Base-by-base conservation (phyloP, 495 filamentous ascomycete species). In the Sabuloglossum arenarium region DNA sequence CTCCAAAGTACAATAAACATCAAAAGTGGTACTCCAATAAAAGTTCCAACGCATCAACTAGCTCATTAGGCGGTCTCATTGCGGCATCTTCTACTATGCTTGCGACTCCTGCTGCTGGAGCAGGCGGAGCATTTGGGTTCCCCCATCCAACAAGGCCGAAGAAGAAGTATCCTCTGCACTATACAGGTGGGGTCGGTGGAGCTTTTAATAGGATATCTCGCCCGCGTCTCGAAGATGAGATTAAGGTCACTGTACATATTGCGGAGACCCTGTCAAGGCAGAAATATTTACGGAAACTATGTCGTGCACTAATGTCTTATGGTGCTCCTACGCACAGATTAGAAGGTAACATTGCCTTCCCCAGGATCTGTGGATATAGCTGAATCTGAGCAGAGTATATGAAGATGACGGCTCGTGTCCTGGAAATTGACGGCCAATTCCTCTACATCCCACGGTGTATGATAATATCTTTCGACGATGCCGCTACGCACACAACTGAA, bases 381-480 rank as follows among this genome's bases (percentile, higher is more conserved):
- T 32, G n/a, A 56, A 60, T 3, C 19, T 27, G 6, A 12, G 30
- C 12, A 67, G 82, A 85, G 61, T 94, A 94, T 63, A 84, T 97
- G 83, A 80, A 75, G 55, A 94, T 89, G 87, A 86, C 85, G 14
- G 81, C 89, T 27, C 77, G 86, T 2, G 85, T 93, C 4, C 75
- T 97, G 46, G 84, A 90, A 66, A 88, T 96, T 49, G 85, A 94
- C 58, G 85, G 81, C 43, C 88, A 94, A 58, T 96, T 94, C 62
- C 69, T 95, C 43, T 96, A 95, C 64, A 80, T 95, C 24, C 90
- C 90, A 1, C 86, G 86, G 21, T 93, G 86, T 62, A 97, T 96
- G 90, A 85, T 97, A 59, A 82, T 94, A 58, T 88, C 86, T 4
- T 96, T 97, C 63, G 90, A 94, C 62, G 90, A 97, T 68, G 74